A percentile compares a stretch with the other conserved stretches of the same genome.
Conservation (phyloP, 73 alveolate genomes). For the Paramecium bursaria region DNA sequence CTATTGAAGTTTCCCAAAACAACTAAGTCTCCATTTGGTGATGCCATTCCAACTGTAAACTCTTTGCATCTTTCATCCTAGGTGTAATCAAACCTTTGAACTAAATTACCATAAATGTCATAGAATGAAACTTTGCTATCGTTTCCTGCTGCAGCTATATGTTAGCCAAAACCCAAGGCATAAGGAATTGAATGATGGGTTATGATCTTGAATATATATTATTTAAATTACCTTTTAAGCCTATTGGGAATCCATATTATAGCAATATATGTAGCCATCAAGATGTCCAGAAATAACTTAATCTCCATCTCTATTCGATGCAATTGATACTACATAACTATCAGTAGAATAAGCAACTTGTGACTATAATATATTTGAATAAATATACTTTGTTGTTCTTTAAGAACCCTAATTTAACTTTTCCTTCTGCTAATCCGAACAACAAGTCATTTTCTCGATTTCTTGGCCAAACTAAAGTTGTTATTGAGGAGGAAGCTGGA, state of each 20-base stretch:
- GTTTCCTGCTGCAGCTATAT: slow-evolving; percentile 98
- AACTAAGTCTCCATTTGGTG: slow-evolving; percentile 99
- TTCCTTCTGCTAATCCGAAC: slow-evolving; percentile 99
- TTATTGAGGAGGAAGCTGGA: slow-evolving; percentile 96
- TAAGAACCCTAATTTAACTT: slow-evolving; percentile 96
- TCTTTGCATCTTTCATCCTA: slow-evolving; percentile 96
- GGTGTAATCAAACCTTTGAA: slow-evolving; percentile 97
- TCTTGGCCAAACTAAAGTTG: slow-evolving; percentile 98
- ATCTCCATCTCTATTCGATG: slow-evolving; percentile 97
- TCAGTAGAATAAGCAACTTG: slow-evolving; percentile 89
- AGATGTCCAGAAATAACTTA: slow-evolving; percentile 97
- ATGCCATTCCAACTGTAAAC: slow-evolving; percentile 96
- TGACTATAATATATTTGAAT: slow-evolving; percentile 67
- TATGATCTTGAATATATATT: too few species aligned
- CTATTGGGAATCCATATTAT: slow-evolving; percentile 90
- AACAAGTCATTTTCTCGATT: slow-evolving; percentile 93
- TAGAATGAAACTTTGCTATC: slow-evolving; percentile 95
- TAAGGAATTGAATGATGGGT: slow-evolving; percentile 93
- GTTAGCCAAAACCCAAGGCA: slow-evolving; percentile 98
- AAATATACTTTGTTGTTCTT: slow-evolving; percentile 88
- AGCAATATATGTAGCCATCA: slow-evolving; percentile 97
- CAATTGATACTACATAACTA: slow-evolving; percentile 90
- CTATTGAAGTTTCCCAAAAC: slow-evolving; percentile 98
- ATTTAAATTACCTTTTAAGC: slow-evolving; percentile 78
- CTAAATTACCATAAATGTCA: slow-evolving; percentile 92